phyloP scores from a whole-genome alignment of 108 stramenopile genomes.

The Pinguiococcus pyrenoidosus region DNA sequence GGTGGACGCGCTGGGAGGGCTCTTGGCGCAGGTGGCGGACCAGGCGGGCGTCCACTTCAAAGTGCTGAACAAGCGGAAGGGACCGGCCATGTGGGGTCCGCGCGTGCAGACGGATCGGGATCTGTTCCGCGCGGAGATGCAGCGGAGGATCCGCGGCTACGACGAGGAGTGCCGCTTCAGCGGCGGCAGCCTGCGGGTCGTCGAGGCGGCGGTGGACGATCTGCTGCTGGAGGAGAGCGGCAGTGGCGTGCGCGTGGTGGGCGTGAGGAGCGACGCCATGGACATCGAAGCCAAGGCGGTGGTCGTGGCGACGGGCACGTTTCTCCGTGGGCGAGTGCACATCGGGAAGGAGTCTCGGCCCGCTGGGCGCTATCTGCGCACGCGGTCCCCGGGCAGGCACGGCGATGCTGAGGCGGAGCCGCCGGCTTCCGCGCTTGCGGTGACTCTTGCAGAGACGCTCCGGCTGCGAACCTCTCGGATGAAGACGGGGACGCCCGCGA shows the following conservation, averaged over 20 bases:
- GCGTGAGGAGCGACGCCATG: too few relatives aligned
- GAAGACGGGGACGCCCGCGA: conserved; percentile 91
- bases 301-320: conserved; percentile 95
- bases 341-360: too few relatives aligned
- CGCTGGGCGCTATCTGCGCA: too few relatives aligned
- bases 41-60: conserved; percentile 81
- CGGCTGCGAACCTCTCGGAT: conserved; percentile 74
- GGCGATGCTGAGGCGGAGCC: conserved; percentile 74
- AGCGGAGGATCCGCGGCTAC: too few relatives aligned
- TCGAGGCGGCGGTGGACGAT: conserved; percentile 81
- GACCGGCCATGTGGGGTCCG: conserved; percentile 34
- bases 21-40: conserved; percentile 84
- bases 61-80: conserved; percentile 73
- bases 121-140: conserved; percentile 77
- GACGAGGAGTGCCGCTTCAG: not conserved
- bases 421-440: conserved; percentile 71
- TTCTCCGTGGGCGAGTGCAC: conserved; percentile 89
- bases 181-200: conserved; percentile 60
- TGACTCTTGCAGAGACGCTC: conserved; percentile 63
- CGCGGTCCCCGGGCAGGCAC: too few relatives aligned
- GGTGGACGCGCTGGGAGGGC: conserved; percentile 86
- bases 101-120: conserved; percentile 88
- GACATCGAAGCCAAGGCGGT: conserved; percentile 47
- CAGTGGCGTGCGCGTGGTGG: conserved; percentile 36
- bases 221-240: conserved; percentile 63